Evolutionary conservation across 257 asterid genomes (phyloP).

Genomic region (Coffea eugenioides): DNA sequence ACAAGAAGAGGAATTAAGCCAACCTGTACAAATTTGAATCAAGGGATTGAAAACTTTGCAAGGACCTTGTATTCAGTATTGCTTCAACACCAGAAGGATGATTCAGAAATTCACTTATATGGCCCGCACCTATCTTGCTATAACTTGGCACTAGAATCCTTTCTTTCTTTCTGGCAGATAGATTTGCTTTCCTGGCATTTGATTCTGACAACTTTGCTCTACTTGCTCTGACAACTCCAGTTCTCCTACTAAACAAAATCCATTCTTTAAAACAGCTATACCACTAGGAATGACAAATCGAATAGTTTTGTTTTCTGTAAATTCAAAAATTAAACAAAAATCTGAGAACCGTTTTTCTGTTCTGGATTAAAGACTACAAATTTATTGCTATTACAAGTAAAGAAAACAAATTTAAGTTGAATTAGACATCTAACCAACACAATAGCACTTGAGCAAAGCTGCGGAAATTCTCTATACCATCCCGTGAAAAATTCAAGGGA

Average conservation of each 20-base stretch:
- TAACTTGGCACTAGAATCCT: conserved; percentile 56
- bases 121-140: conserved; percentile 35
- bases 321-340: conserved; percentile 1
- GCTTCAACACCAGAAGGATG: conserved; percentile 86
- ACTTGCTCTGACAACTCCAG: conserved; percentile 32
- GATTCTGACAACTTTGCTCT: conserved; percentile 46
- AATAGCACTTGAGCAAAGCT: background rate
- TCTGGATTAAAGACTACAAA: background rate
- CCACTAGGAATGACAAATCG: background rate
- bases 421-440: background rate
- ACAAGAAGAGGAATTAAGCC: background rate
- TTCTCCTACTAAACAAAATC: conserved; percentile 40
- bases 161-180: conserved; percentile 68
- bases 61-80: conserved; percentile 65
- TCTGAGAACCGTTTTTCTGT: background rate
- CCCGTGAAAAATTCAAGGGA: background rate
- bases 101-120: conserved; percentile 62
- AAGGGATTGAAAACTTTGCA: conserved; percentile 61
- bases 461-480: background rate
- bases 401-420: background rate
- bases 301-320: background rate
- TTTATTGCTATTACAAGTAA: background rate
- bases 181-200: conserved; percentile 60
- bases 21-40: conserved; percentile 79
- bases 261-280: background rate